phyloP scores from a whole-genome alignment of 2,329 filamentous ascomycete species.

The Fusarium falciforme region DNA sequence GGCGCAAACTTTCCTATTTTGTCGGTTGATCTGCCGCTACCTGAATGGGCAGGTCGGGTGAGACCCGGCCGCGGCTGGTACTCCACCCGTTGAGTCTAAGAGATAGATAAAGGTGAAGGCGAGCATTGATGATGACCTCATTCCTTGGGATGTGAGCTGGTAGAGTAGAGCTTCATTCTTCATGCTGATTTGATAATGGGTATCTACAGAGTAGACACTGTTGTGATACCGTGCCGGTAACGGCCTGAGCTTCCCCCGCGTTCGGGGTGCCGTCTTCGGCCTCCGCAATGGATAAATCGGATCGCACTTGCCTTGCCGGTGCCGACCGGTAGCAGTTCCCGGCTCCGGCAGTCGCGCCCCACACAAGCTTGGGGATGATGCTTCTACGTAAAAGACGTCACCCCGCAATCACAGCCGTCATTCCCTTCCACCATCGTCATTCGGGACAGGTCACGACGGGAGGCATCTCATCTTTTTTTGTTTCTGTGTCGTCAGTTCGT shows the following conservation, averaged over 20 bases:
- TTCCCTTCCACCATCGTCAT: slow-evolving; percentile 9
- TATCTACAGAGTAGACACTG: neutral
- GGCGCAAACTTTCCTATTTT: slow-evolving; percentile 17
- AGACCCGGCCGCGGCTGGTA: neutral
- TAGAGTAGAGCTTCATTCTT: neutral
- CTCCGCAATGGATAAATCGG: neutral
- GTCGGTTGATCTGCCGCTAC: neutral
- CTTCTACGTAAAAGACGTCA: slow-evolving; percentile 39
- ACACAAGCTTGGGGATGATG: slow-evolving; percentile 29
- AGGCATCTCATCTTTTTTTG: neutral
- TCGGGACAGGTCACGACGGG: neutral
- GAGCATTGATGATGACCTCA: neutral
- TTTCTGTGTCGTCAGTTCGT: neutral
- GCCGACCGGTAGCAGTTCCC: slow-evolving; percentile 20
- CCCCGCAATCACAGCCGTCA: slow-evolving; percentile 35
- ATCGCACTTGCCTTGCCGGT: slow-evolving; percentile 3
- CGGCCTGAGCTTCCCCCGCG: neutral
- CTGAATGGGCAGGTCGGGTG: neutral
- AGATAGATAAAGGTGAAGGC: neutral
- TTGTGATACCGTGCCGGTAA: neutral
- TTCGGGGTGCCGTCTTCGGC: neutral
- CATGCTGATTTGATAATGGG: neutral
- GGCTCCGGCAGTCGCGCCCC: slow-evolving; percentile 40
- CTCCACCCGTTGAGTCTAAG: neutral
- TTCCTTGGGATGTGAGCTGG: neutral